A percentile compares a stretch with the other conserved stretches of the same genome.
Conservation (phyloP, 108 stramenopile species). For the Stephanodiscus triporus region DNA sequence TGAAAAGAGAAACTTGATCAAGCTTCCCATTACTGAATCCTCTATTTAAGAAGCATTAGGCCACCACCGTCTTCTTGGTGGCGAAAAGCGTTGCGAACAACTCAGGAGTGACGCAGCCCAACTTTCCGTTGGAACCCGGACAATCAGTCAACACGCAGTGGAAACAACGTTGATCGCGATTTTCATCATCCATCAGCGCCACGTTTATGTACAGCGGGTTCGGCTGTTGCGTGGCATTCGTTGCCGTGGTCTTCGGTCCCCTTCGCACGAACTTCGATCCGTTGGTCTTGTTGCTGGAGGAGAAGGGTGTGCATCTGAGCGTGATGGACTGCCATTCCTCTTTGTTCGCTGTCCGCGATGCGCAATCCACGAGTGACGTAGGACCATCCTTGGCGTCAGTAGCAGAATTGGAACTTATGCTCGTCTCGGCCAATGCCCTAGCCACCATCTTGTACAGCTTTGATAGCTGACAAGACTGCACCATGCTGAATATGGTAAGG, state of each 20-base stretch:
- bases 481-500: slow-evolving; percentile 81
- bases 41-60: not conserved
- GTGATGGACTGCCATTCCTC: slow-evolving; percentile 43
- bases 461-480: slow-evolving; percentile 69
- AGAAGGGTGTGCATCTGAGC: slow-evolving; percentile 30
- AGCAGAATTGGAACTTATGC: slow-evolving; percentile 1
- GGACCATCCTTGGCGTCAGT: not conserved
- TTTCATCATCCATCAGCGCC: slow-evolving; percentile 69
- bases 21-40: too few species aligned
- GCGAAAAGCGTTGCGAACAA: slow-evolving; percentile 58
- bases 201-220: slow-evolving; percentile 46
- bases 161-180: slow-evolving; percentile 76
- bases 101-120: slow-evolving; percentile 70
- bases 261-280: not conserved
- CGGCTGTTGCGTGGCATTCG: slow-evolving; percentile 1
- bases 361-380: slow-evolving; percentile 1
- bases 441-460: slow-evolving; percentile 83
- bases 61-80: not conserved
- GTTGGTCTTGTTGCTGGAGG: slow-evolving; percentile 19
- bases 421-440: slow-evolving; percentile 45
- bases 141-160: slow-evolving; percentile 77
- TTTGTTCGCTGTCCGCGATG: not conserved
- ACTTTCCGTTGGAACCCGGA: slow-evolving; percentile 58
- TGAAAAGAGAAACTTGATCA: too few species aligned
- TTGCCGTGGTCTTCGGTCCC: not conserved